Base-by-base conservation (phyloP, 1,284 basidiomycete genomes). In the Wallemia mellicola region DNA sequence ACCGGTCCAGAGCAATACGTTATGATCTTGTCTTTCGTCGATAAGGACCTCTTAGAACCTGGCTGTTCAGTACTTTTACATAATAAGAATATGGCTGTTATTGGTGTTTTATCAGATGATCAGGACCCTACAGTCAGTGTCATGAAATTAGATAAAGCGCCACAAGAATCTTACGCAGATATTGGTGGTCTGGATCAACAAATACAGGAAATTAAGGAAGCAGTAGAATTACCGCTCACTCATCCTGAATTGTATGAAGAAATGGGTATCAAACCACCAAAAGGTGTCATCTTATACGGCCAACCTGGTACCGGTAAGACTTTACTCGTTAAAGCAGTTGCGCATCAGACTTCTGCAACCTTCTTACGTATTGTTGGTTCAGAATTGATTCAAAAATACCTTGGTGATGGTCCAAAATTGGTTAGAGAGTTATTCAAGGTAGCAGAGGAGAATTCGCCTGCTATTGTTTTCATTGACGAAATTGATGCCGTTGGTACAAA, bases 161-260 rank as follows among this genome's bases (percentile, higher is more conserved):
- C 94, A 0, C 92, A 89, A 22, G 94, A 98, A 73, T 94, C 86
- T 64, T 99, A 99, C 70, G 91, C 92, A 32, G 94, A 98, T 68
- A 85, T 99, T 65, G 94, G 94, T 76, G 92, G 92, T 61, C 75
- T 99, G 26, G 94, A 98, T 69, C 76, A 77, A 58, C 94, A 98
- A 71, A 98, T 98, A 66, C 89, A 96, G 71, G 92, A 98, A 72
- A 96, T 98, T 69, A 98, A 88, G 82, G 92, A 99, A 81, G 87
- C 92, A 25, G 92, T 99, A 62, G 94, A 98, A 71, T 76, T 99
- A 58, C 94, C 94, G 0, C 76, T 99, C 57, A 98, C 92, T 19
- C 94, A 98, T 69, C 94, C 94, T 9, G 94, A 99, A 68, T 73
- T 98, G 48, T 99, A 98, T 72, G 92, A 98, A 71, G 92, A 98